Conservation (phyloP, 352 stramenopile species). For the Peronospora belbahrii region DNA sequence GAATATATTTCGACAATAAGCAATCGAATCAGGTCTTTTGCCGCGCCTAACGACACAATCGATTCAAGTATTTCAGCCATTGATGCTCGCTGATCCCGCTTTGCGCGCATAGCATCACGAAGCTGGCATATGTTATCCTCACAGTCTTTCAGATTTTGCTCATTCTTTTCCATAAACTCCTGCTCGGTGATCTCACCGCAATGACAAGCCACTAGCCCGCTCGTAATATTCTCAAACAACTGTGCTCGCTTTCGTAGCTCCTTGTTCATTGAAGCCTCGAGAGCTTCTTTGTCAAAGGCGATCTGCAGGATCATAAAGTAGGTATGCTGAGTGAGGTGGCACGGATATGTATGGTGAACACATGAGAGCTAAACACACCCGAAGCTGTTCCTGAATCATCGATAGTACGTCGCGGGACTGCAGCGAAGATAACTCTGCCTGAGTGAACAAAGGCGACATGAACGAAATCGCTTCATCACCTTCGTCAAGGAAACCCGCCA, state of each 20-base stretch:
- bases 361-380: conserved; percentile 21
- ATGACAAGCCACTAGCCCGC: conserved; percentile 23
- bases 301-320: conserved; percentile 19
- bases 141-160: conserved; percentile 41
- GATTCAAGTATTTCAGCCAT: conserved; percentile 35
- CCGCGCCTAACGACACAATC: conserved; percentile 33
- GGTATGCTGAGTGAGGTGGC: not conserved
- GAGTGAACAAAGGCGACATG: conserved; percentile 32
- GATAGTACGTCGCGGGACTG: conserved; percentile 23
- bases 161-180: conserved; percentile 47
- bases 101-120: conserved; percentile 29
- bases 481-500: conserved; percentile 32
- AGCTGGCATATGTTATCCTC: conserved; percentile 59
- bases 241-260: conserved; percentile 41
- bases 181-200: conserved; percentile 33
- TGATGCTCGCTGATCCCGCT: conserved; percentile 12
- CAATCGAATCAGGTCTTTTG: conserved; percentile 40
- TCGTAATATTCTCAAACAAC: conserved; percentile 43
- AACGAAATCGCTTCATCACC: conserved; percentile 24
- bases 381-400: conserved; percentile 32
- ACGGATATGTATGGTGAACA: not conserved
- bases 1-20: conserved; percentile 49
- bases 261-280: conserved; percentile 41
- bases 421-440: conserved; percentile 21
- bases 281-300: conserved; percentile 45